phyloP scores from a whole-genome alignment of 768 basidiomycete genomes.

The Strobilomyces confusus region DNA sequence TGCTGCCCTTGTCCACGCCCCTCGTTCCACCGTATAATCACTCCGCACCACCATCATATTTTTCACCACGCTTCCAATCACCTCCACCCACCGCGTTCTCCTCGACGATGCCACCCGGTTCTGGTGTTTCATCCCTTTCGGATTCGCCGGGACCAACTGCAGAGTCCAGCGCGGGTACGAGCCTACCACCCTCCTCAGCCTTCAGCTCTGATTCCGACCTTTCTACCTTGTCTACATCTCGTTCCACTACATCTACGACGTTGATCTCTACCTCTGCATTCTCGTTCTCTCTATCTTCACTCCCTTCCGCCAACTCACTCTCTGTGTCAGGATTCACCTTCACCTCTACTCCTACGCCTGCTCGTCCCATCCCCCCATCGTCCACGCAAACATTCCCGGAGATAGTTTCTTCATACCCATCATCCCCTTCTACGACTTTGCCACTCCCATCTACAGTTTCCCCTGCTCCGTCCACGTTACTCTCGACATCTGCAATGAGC shows the following conservation, averaged over 20 bases:
- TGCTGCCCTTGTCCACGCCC: slow-evolving; percentile 19
- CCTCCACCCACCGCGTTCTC: neutral
- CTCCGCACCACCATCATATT: neutral
- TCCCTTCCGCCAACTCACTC: neutral
- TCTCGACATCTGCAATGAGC: neutral
- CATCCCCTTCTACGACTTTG: neutral
- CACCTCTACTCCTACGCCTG: neutral
- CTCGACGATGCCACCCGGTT: slow-evolving; percentile 4
- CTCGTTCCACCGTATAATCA: slow-evolving; percentile 7
- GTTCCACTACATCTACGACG: neutral
- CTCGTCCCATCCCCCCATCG: neutral
- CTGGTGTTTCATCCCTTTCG: neutral
- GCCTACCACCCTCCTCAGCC: slow-evolving; percentile 5
- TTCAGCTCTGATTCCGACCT: slow-evolving; percentile 18
- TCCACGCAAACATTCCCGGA: neutral
- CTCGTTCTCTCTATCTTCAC: neutral
- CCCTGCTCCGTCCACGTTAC: neutral
- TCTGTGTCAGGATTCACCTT: neutral
- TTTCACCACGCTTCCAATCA: slow-evolving; percentile 1
- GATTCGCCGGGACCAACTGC: neutral
- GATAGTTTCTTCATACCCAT: neutral
- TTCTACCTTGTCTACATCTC: slow-evolving; percentile 1
- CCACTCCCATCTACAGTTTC: neutral
- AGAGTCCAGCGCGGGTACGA: slow-evolving; percentile 18
- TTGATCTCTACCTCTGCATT: neutral